Conservation (phyloP, 2,329 filamentous ascomycete species). For the Ceratocystis variospora region DNA sequence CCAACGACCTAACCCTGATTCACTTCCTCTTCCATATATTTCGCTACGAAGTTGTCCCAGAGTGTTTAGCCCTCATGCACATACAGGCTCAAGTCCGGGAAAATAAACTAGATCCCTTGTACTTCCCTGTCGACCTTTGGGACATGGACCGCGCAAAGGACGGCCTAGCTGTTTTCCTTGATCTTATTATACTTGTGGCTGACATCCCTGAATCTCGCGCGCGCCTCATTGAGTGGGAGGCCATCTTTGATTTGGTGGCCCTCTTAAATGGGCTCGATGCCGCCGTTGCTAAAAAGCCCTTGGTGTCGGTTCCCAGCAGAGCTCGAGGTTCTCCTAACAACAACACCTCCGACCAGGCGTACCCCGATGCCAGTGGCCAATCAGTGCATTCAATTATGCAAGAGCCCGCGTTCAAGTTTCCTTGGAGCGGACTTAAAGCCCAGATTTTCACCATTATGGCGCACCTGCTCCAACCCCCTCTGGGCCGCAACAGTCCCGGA, state of each 20-base stretch:
- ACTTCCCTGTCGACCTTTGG: conserved; percentile 91
- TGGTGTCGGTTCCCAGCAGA: conserved; percentile 31
- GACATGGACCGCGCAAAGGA: conserved; percentile 97
- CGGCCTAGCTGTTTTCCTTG: conserved; percentile 83
- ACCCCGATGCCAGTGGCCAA: conserved; percentile 10
- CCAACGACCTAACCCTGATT: conserved; percentile 31
- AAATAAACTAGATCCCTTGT: conserved; percentile 59
- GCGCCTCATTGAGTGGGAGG: conserved; percentile 82
- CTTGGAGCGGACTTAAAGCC: conserved; percentile 70
- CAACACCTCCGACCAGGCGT: conserved; percentile 32
- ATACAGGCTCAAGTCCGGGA: conserved; percentile 80
- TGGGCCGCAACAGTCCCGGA: conserved; percentile 44
- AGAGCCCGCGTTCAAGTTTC: conserved; percentile 48
- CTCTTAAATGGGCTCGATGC: conserved; percentile 76
- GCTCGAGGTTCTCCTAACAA: conserved; percentile 26
- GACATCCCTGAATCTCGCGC: conserved; percentile 73
- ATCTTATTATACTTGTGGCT: conserved; percentile 80
- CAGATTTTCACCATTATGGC: conserved; percentile 83
- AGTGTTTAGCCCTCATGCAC: conserved; percentile 88
- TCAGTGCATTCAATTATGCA: conserved; percentile 35
- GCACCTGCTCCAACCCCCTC: conserved; percentile 73
- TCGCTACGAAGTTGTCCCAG: conserved; percentile 79
- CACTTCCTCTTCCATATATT: conserved; percentile 91
- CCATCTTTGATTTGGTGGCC: conserved; percentile 75
- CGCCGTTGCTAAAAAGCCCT: conserved; percentile 69